Base-by-base conservation (phyloP, 2,329 filamentous ascomycete genomes). In the Talaromyces sp. region DNA sequence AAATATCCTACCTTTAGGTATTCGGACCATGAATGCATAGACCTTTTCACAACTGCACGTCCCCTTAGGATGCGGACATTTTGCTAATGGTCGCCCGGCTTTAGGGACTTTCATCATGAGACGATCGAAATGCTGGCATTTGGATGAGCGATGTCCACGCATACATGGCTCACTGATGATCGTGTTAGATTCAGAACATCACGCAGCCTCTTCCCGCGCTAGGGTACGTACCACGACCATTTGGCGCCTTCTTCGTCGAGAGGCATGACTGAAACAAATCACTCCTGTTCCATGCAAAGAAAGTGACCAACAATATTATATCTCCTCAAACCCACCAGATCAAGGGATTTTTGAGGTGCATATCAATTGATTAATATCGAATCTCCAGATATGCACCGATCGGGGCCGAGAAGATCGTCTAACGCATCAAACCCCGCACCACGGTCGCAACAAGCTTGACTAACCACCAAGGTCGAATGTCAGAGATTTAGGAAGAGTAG, bases 61-160 rank as follows among this genome's bases (percentile, higher is more conserved):
- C 22, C 75, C 75, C 67, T 79, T 78, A 3, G 77, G 76, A 70
- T 83, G 81, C 31, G 80, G 79, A 54, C 81, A 83, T 70, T 80
- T 81, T 37, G 79, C 77, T 25, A 82, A 73, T 19, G 81, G 81
- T 19, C 81, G 76, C 13, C 81, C 81, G 22, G 81, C 80, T 64
- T 81, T 82, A 33, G 80, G 79, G 25, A 83, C 81, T 70, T 81
- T 81, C 70, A 82, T 79, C 78, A 83, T 82, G 43, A 82, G 73
- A 66, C 81, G 75, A 67, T 83, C 80, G 61, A 78, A 80, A 69
- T 83, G 80, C 63, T 78, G 77, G 58, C 80, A 82, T 79, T 82
- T 82, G 65, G 80, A 82, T 25, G 80, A 82, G 61, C 80, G 77
- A 70, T 82, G 80, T 19, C 80, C 80, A 63, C 80, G 78, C 69